A percentile compares a stretch with the other conserved stretches of the same genome.
These are phyloP conservation scores for Citeromyces matritensis DNA, from an alignment of 805 yeast genomes.

Conservation along the genomic window DNA sequence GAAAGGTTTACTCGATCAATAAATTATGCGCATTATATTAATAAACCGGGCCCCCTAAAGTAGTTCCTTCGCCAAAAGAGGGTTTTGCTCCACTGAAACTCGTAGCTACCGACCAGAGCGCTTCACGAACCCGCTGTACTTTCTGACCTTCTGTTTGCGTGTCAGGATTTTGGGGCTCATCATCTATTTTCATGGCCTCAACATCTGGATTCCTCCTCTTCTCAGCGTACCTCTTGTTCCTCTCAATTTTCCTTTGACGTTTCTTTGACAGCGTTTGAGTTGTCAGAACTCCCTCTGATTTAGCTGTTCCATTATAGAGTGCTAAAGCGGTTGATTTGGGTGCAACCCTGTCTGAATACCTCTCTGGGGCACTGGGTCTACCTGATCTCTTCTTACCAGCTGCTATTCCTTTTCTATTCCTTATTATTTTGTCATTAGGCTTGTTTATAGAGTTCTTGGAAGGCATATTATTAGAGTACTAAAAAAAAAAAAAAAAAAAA, in stretches of 20 bases:
- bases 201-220: conserved; percentile 30
- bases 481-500: conserved; percentile 1
- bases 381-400: conserved; percentile 41
- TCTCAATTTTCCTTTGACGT: conserved; percentile 61
- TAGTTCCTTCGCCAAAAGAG: conserved; percentile 41
- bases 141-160: conserved; percentile 8
- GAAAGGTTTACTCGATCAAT: conserved; percentile 6
- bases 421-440: conserved; percentile 46
- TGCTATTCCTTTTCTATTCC: conserved; percentile 32
- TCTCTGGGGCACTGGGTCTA: conserved; percentile 24
- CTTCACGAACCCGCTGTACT: conserved; percentile 33
- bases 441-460: conserved; percentile 71
- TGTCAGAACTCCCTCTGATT: conserved; percentile 18
- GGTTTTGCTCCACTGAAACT: too few species aligned
- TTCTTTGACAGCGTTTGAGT: conserved; percentile 60
- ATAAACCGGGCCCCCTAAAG: conserved; percentile 63
- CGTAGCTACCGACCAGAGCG: conserved; percentile 31
- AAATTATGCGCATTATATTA: conserved; percentile 7
- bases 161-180: conserved; percentile 10
- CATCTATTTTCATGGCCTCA: conserved; percentile 39
- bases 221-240: conserved; percentile 43
- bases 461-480: conserved; percentile 35
- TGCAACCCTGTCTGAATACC: conserved; percentile 1
- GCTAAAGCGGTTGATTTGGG: conserved; percentile 20
- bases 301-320: conserved; percentile 20